Conservation (phyloP, 495 filamentous ascomycete species). For the Niebla homalea region DNA sequence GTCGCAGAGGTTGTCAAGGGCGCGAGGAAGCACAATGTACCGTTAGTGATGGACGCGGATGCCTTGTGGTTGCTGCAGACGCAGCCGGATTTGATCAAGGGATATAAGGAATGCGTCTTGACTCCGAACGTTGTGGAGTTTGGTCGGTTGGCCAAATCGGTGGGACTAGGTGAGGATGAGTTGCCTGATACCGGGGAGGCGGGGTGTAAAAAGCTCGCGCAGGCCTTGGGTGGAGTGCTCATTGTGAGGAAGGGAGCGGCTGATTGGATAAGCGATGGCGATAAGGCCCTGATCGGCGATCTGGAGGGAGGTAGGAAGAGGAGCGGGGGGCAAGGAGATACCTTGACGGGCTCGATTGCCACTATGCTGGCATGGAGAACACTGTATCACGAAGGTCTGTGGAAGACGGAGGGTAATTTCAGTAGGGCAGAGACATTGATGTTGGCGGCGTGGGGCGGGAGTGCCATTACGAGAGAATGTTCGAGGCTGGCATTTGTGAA, state of each 20-base stretch:
- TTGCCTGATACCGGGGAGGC: slow-evolving; percentile 19
- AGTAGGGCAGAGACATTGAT: slow-evolving; percentile 51
- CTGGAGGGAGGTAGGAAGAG: slow-evolving; percentile 72
- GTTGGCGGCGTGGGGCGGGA: slow-evolving; percentile 75
- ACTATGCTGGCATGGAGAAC: slow-evolving; percentile 79
- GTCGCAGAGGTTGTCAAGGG: slow-evolving; percentile 67
- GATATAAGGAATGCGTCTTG: slow-evolving; percentile 73
- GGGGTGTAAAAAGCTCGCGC: slow-evolving; percentile 56
- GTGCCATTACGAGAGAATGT: slow-evolving; percentile 78
- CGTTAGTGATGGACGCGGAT: slow-evolving; percentile 87
- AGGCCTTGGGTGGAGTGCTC: slow-evolving; percentile 73
- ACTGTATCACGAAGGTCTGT: slow-evolving; percentile 70
- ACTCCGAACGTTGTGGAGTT: slow-evolving; percentile 96
- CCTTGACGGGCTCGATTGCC: slow-evolving; percentile 76
- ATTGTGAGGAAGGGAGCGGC: slow-evolving; percentile 80
- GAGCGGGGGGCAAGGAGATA: slow-evolving; percentile 91
- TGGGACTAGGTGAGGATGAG: slow-evolving; percentile 47
- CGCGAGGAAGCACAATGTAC: slow-evolving; percentile 57
- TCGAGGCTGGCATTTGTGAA: slow-evolving; percentile 78
- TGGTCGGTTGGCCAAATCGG: slow-evolving; percentile 56
- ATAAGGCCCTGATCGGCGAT: slow-evolving; percentile 58
- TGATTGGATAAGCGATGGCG: slow-evolving; percentile 78
- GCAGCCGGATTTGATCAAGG: slow-evolving; percentile 62
- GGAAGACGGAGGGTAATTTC: slow-evolving; percentile 45
- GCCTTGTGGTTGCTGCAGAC: slow-evolving; percentile 65